Base-by-base conservation (phyloP, 192 early-diverging fungal genomes). In the Coemansia sp. region DNA sequence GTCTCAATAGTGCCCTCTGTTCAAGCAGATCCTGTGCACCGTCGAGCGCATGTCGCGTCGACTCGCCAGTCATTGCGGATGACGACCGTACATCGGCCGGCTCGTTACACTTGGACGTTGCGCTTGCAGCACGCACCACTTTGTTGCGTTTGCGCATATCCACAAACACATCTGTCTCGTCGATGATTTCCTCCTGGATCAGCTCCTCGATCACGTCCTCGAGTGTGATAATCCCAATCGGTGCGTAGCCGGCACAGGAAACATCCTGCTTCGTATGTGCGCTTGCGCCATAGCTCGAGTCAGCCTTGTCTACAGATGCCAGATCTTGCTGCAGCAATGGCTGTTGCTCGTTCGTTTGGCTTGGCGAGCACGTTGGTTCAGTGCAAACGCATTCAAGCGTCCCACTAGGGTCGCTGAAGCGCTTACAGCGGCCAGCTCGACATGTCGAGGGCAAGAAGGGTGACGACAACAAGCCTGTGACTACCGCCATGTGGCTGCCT, bases 131-230 rank as follows among this genome's bases (percentile, higher is more conserved):
- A 7, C 84, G 57, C 11, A 82, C 80, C 5, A 85, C 84, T 38
- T 66, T 76, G 61, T 82, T 72, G 38, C 72, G 65, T 41, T 73
- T 62, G 41, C 78, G 75, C 38, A 83, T 81, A 20, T 86, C 84
- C 43, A 86, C 60, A 71, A 86, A 86, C 63, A 88, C 90, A 71
- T 92, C 92, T 5, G 92, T 92, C 68, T 93, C 92, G 68, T 93
- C 92, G 34, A 93, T 85, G 62, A 93, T 93, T 67, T 93, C 90
- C 68, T 94, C 92, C 41, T 90, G 89, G 63, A 94, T 89, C 20
- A 94, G 75, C 68, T 92, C 92, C 77, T 94, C 92, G 66, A 93
- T 93, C 14, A 93, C 89, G 71, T 93, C 92, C 66, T 93, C 92
- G 43, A 93, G 77, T 2, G 92, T 93, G 43, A 93, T 88, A 23